Conservation (phyloP, 257 asterid species). For the Fraxinus quadrangulata region DNA sequence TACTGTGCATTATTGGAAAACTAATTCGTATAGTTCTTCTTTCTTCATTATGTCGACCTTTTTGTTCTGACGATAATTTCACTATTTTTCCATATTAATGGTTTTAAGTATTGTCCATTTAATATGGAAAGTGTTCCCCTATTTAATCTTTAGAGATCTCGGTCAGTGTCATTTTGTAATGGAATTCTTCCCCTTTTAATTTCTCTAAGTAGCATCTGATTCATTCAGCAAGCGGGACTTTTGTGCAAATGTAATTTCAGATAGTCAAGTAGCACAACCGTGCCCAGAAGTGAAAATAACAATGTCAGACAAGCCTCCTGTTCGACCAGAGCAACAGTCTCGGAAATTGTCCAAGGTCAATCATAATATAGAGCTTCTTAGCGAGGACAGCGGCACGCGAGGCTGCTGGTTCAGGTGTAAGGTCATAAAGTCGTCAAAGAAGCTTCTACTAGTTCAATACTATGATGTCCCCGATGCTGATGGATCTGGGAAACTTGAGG, state of each 20-base stretch:
- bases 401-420: conserved; percentile 75
- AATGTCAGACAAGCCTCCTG: conserved; percentile 16
- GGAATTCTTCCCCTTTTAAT: background rate
- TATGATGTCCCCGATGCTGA: conserved; percentile 41
- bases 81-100: background rate
- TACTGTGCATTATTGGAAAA: background rate
- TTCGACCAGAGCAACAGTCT: conserved; percentile 22
- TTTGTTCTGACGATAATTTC: background rate
- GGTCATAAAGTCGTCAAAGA: conserved; percentile 35
- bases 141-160: background rate
- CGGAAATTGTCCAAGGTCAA: conserved; percentile 21
- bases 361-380: conserved; percentile 56
- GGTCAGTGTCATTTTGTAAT: conserved; percentile 7
- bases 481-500: conserved; percentile 51
- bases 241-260: conserved; percentile 11
- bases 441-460: conserved; percentile 47
- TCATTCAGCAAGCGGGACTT: background rate
- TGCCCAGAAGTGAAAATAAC: conserved; percentile 28
- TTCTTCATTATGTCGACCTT: too few species aligned
- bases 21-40: background rate
- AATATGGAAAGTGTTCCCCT: background rate
- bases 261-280: conserved; percentile 19
- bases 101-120: background rate
- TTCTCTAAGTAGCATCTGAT: background rate
- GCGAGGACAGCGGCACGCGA: conserved; percentile 57